Percentiles rank a stretch among this genome's conserved stretches.
phyloP scores from a whole-genome alignment of 169 alveolate genomes.

The Plasmodium vinckei region DNA sequence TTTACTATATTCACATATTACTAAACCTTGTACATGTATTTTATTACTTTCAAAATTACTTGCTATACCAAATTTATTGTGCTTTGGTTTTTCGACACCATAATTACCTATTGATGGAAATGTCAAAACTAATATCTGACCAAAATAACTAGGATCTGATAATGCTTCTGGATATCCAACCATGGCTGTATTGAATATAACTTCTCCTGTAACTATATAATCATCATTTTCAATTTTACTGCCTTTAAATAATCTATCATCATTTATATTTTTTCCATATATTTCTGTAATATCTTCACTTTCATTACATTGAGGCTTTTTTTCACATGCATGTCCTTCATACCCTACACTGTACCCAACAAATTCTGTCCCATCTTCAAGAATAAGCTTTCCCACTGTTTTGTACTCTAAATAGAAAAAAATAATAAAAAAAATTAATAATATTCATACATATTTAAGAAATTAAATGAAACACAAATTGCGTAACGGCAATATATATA shows the following conservation, averaged over 20 bases:
- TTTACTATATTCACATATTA: conserved; percentile 87
- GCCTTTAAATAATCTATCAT: conserved; percentile 31
- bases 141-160: conserved; percentile 91
- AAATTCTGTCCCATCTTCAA: conserved; percentile 57
- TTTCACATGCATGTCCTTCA: conserved; percentile 43
- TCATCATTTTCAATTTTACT: conserved; percentile 71
- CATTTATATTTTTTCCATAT: conserved; percentile 8
- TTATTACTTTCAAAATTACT: conserved; percentile 84
- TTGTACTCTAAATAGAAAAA: conserved; percentile 22
- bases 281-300: conserved; percentile 16
- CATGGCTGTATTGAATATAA: conserved; percentile 91
- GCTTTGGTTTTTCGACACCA: conserved; percentile 88
- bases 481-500: no score
- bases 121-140: conserved; percentile 89
- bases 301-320: neutral
- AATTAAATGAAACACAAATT: no score
- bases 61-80: conserved; percentile 84
- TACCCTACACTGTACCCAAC: conserved; percentile 73
- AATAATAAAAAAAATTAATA: conserved; percentile 1
- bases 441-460: neutral
- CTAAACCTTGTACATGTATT: conserved; percentile 85
- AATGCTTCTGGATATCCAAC: conserved; percentile 92
- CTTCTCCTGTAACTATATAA: conserved; percentile 85
- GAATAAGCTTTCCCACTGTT: conserved; percentile 72
- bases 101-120: conserved; percentile 91